Percentiles rank a stretch among this genome's conserved stretches.
phyloP scores from a whole-genome alignment of 106 monocot genomes.

The Dioscorea dumetorum region DNA sequence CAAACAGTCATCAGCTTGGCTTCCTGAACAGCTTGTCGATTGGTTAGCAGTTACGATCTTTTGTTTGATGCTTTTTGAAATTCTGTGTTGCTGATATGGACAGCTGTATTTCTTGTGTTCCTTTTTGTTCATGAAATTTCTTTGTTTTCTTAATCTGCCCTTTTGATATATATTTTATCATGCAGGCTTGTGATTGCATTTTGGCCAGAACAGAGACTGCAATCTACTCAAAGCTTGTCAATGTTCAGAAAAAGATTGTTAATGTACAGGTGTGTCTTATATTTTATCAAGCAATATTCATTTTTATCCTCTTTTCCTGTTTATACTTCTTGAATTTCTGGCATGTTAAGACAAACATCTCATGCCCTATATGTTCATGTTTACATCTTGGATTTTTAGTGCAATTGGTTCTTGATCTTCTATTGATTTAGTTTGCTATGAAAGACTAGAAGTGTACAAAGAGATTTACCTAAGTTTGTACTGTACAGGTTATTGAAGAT shows the following conservation, averaged over 20 bases:
- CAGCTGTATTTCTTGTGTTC: too few species aligned
- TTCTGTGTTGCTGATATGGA: neutral
- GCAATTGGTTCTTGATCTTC: neutral
- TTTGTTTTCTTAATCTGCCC: too few species aligned
- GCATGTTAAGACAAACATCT: neutral
- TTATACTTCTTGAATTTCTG: neutral
- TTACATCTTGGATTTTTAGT: neutral
- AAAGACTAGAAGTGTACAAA: neutral
- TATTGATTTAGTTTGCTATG: neutral
- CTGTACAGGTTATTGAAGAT: conserved; percentile 72
- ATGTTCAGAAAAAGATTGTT: conserved; percentile 69
- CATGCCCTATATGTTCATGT: too few species aligned
- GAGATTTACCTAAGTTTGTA: neutral
- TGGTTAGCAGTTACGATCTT: conserved; percentile 87
- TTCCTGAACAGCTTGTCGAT: conserved; percentile 86
- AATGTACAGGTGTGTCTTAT: conserved; percentile 52
- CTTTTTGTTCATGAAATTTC: too few species aligned
- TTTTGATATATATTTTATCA: neutral
- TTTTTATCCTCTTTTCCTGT: neutral
- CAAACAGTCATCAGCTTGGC: conserved; percentile 59
- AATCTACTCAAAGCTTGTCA: conserved; percentile 45
- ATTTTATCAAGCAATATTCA: too few species aligned
- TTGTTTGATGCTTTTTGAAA: conserved; percentile 11
- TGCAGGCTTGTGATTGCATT: conserved; percentile 78
- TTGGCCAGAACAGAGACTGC: conserved; percentile 38